These are phyloP conservation scores for Phaffomyces antillensis DNA, from an alignment of 805 yeast genomes.

Conservation along the genomic window DNA sequence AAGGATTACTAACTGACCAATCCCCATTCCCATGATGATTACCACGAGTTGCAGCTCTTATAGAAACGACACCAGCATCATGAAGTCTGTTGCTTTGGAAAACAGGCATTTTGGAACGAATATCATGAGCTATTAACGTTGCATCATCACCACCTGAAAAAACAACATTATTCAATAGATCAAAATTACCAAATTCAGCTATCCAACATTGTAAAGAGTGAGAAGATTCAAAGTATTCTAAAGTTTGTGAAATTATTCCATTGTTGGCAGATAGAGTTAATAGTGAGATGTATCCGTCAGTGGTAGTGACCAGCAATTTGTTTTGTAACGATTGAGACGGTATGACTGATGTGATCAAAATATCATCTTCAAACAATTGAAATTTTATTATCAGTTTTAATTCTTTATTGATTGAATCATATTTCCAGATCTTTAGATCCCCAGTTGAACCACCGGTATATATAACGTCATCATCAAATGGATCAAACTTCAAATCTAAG, in stretches of 20 bases:
- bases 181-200: conserved; percentile 57
- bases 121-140: conserved; percentile 65
- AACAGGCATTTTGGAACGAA: conserved; percentile 29
- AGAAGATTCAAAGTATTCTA: conserved; percentile 18
- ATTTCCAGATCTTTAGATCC: conserved; percentile 53
- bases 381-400: conserved; percentile 23
- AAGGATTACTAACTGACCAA: conserved; percentile 40
- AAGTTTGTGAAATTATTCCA: conserved; percentile 16
- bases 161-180: conserved; percentile 47
- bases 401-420: conserved; percentile 17
- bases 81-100: conserved; percentile 51
- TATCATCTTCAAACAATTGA: conserved; percentile 41
- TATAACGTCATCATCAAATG: conserved; percentile 41
- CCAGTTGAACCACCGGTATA: conserved; percentile 81
- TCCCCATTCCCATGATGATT: conserved; percentile 23
- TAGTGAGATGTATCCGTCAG: conserved; percentile 55
- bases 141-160: conserved; percentile 93
- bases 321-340: conserved; percentile 39
- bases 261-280: conserved; percentile 18
- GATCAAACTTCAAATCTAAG: conserved; percentile 66
- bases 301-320: conserved; percentile 49
- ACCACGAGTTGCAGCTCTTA: conserved; percentile 47
- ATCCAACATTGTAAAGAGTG: conserved; percentile 90
- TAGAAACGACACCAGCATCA: conserved; percentile 86
- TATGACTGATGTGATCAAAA: conserved; percentile 57